Evolutionary conservation across 371 early-diverging fungal species (phyloP).

Genomic region (Syncephalastrum racemosum): DNA sequence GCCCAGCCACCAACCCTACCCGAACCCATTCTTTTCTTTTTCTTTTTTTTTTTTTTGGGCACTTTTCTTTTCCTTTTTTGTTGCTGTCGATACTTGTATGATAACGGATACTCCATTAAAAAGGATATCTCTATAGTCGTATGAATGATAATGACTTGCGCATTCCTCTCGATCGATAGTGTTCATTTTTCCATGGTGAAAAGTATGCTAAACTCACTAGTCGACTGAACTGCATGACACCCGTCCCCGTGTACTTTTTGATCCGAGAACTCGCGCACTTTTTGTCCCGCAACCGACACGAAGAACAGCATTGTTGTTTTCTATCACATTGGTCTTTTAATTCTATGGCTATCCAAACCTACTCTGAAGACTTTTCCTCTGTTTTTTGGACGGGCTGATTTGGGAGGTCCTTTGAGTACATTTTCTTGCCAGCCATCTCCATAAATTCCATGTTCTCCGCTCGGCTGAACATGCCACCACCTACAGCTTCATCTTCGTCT

Average conservation of each 20-base stretch:
- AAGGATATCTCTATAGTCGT: no score
- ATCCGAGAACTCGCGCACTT: conserved; percentile 2
- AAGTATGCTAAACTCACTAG: no score
- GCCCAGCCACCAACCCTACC: no score
- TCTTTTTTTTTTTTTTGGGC: neutral
- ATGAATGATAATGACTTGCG: no score
- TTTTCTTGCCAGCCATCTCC: conserved; percentile 84
- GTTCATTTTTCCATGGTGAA: no score
- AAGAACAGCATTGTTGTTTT: neutral
- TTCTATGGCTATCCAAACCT: neutral
- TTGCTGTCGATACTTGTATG: conserved; percentile 1
- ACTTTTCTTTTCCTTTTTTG: conserved; percentile 10
- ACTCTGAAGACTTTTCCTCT: neutral
- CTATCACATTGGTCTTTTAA: conserved; percentile 2
- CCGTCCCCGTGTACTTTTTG: conserved; percentile 3
- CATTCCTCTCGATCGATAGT: no score
- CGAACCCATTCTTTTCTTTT: no score
- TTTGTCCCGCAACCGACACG: neutral
- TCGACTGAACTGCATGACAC: no score
- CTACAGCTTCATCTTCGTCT: conserved; percentile 57
- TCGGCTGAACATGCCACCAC: conserved; percentile 64
- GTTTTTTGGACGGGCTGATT: conserved; percentile 5
- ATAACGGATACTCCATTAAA: no score
- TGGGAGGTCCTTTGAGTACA: conserved; percentile 72
- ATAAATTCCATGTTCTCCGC: conserved; percentile 78